These are phyloP conservation scores for Mortierella sp. DNA, from an alignment of 371 early-diverging fungal species.

Conservation along the genomic window DNA sequence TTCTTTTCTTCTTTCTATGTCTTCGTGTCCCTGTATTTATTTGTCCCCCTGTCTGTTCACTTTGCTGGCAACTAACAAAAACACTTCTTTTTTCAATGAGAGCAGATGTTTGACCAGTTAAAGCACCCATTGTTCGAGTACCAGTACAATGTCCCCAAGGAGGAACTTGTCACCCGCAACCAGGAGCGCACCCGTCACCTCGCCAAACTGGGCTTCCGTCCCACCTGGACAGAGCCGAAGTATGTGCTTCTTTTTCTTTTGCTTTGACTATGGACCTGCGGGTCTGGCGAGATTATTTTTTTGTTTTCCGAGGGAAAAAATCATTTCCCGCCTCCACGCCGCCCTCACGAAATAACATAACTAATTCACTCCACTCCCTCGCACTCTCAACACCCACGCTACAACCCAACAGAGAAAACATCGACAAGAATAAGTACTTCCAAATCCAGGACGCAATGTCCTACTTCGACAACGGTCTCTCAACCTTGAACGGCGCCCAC, in stretches of 20 bases:
- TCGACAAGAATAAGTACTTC: neutral
- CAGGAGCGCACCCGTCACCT: slow-evolving; percentile 12
- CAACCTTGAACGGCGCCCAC: slow-evolving; percentile 26
- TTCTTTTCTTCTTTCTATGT: too few species aligned
- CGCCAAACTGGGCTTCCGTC: slow-evolving; percentile 8
- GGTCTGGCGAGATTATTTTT: too few species aligned
- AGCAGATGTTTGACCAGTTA: slow-evolving; percentile 22
- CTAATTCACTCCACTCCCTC: neutral
- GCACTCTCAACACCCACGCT: neutral
- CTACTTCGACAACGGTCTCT: slow-evolving; percentile 23
- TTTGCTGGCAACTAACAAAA: neutral
- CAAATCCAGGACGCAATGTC: slow-evolving; percentile 20
- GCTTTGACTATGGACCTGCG: neutral
- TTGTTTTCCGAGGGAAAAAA: neutral
- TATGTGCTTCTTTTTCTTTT: neutral
- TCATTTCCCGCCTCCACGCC: neutral
- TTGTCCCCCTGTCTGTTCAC: neutral
- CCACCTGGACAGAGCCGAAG: slow-evolving; percentile 24
- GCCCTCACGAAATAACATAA: neutral
- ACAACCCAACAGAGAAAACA: neutral
- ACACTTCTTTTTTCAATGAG: neutral
- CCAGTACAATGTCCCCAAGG: slow-evolving; percentile 23
- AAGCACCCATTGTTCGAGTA: slow-evolving; percentile 29
- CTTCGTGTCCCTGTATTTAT: too few species aligned
- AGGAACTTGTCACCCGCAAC: slow-evolving; percentile 19